Base-by-base conservation (phyloP, 148 eudicot genomes). In the Rhododendron williamsianum region DNA sequence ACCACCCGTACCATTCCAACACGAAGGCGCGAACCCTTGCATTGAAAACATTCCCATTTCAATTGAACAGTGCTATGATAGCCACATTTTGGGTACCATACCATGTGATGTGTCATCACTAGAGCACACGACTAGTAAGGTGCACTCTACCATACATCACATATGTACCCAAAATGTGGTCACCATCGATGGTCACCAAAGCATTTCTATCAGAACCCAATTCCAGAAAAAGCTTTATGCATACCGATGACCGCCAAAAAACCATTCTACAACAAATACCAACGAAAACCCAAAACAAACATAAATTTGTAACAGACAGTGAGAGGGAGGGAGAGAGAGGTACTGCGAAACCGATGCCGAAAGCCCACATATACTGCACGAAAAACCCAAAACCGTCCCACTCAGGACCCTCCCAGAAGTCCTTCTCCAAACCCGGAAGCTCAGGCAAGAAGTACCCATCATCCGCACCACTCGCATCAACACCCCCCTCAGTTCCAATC, bases 291-390 rank as follows among this genome's bases (percentile, higher is more conserved):
- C 3, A 41, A 46, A 41, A 63, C 3, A 73, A 73, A 41, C 52
- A 16, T 6, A 78, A 23, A 60, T 30, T 51, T 7, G 12, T 23
- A 63, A 10, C 15, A 67, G 27, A 60, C 10, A 21, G 2, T 6
- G 9, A 60, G 16, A 0, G 21, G 33, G 43, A 48, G 80, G n/a
- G 76, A 2, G n/a, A 16, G 36, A 25, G 36, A 25, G 13, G 74
- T 92, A 97, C 99, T 92, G 98, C 94, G 41, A 97, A 97, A 86
- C 85, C 83, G 77, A 97, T 76, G 56, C 99, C 99, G 43, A 97
- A 95, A 90, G 99, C 99, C 99, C 99, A 97, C 94, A 97, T 58
- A 82, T 97, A 97, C 90, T 97, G 95, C 33, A 95, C 87, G 83
- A 97, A 89, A 90, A 97, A 94, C 0, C 99, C 99, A 52, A 97